Evolutionary conservation across 2,329 filamentous ascomycete genomes (phyloP).

Genomic region (Colletotrichum sp.): DNA sequence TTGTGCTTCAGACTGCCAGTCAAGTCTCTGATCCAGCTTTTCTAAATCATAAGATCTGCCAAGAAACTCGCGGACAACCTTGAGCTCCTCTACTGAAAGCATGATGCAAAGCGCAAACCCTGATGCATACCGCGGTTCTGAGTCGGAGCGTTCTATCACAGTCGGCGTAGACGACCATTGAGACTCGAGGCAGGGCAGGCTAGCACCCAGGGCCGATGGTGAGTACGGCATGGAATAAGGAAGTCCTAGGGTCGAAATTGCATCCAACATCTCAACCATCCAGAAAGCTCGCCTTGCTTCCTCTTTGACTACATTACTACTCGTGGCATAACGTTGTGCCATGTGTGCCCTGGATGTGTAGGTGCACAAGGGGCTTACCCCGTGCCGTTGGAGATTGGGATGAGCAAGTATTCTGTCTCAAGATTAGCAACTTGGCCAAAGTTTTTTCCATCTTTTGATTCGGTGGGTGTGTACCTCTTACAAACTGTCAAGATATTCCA

Average conservation of each 20-base stretch:
- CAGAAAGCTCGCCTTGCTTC: neutral
- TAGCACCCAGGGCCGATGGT: neutral
- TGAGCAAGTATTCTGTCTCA: no score
- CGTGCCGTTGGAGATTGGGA: rapidly evolving
- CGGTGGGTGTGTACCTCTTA: neutral
- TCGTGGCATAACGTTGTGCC: rapidly evolving
- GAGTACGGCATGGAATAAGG: neutral
- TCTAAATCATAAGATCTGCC: neutral
- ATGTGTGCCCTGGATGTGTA: neutral
- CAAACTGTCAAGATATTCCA: rapidly evolving
- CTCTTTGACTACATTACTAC: rapidly evolving
- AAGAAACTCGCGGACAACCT: neutral
- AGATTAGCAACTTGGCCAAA: no score
- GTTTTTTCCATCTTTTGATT: no score
- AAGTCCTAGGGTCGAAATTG: neutral
- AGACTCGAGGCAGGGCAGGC: neutral
- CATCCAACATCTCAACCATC: neutral
- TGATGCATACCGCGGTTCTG: neutral
- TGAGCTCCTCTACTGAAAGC: neutral
- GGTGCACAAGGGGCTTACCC: neutral
- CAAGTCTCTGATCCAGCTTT: neutral
- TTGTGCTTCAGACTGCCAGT: neutral
- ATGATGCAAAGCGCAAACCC: neutral
- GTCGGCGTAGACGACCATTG: neutral
- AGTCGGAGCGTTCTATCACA: neutral